Evolutionary conservation across 371 early-diverging fungal genomes (phyloP), one percentile per base, ranked within the genome.

Genomic region (Dipsacomyces acuminosporus): DNA sequence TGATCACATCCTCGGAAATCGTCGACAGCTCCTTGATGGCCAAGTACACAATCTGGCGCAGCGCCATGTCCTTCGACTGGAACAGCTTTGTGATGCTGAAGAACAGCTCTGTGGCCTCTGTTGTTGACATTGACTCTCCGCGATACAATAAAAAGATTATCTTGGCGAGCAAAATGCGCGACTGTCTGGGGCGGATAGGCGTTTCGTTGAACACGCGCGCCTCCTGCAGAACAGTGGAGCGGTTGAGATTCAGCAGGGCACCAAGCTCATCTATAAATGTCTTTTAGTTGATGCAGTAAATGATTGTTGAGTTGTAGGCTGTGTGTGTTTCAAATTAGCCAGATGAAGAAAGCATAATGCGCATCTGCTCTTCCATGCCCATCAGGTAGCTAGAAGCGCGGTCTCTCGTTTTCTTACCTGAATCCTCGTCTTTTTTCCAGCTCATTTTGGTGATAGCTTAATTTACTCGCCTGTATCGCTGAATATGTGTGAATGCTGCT

Each of bases 21-120:
- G 80, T 82, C 36, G 94, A 84, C 15, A 98, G 82, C 73, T 96
- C 96, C 74, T 96, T 96, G 76, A 98, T 97, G 43, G 90, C 88
- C 45, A 97, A 78, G 66, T 97, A 96, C 58, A 96, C 89, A 85
- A 94, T 89, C 79, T 96, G 96, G 50, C 98, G 88, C 59, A 98
- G 82, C 89, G 96, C 78, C 72, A 80, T 80, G 77, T 97, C 97
- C 74, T 88, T 91, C 56, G 84, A 85, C 78, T 96, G 96, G 77
- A 98, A 98, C 48, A 96, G 85, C 80, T 94, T 94, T 11, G 94
- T 96, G 60, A 94, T 90, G 64, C 90, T 88, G 73, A 98, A 98
- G 77, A 98, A 98, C 17, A 94, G 82, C 62, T 95, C 90, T 0
- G 99, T 98, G 4, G 99, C 97, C 76, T 97, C 98, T 33, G 82